Evolutionary conservation across 768 basidiomycete genomes (phyloP).

Genomic region (Myochromella boudieri): DNA sequence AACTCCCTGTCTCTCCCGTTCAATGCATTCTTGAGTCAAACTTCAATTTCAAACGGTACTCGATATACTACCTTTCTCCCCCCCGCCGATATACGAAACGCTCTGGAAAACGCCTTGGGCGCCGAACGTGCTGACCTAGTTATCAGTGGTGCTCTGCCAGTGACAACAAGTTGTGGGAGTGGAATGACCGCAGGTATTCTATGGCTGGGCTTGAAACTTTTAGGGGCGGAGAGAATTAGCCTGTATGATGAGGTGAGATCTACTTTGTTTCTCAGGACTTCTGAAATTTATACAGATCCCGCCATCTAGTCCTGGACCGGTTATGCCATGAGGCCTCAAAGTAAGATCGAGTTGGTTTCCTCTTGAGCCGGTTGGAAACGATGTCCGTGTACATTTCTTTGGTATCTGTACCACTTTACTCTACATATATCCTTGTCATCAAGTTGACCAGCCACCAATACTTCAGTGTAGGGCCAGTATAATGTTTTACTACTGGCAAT

Average conservation of each 20-base stretch:
- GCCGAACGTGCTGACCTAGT: constrained; percentile 52
- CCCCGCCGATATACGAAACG: constrained; percentile 54
- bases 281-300: constrained; percentile 2
- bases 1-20: constrained; percentile 86
- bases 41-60: constrained; percentile 34
- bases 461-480: no score
- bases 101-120: constrained; percentile 66
- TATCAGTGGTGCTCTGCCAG: constrained; percentile 54
- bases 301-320: constrained; percentile 88
- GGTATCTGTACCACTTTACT: no score
- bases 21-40: constrained; percentile 60
- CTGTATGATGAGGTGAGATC: constrained; percentile 89
- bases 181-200: constrained; percentile 97
- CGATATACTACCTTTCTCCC: constrained; percentile 63
- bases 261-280: background rate
- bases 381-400: no score
- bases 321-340: constrained; percentile 76
- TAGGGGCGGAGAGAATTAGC: constrained; percentile 61
- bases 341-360: constrained; percentile 69
- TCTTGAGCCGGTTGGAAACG: no score
- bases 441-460: no score
- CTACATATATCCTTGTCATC: no score
- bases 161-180: constrained; percentile 86
- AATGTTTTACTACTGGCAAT: no score
- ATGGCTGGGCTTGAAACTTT: constrained; percentile 85